These are phyloP conservation scores for Akanthomyces muscarius DNA, from an alignment of 2,329 filamentous ascomycete genomes.

Conservation along the genomic window DNA sequence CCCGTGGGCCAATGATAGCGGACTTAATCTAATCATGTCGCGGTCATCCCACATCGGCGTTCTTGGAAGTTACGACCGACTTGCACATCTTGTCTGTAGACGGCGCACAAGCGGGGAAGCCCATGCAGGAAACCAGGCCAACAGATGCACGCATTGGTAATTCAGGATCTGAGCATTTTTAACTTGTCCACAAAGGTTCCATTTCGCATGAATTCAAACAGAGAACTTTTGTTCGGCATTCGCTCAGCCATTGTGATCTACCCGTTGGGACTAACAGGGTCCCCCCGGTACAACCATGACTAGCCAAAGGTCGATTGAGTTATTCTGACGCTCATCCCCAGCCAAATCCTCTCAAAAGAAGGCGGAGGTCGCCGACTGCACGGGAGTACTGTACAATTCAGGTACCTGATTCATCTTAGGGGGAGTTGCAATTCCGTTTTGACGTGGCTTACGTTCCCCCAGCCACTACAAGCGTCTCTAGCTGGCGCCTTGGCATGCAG, in stretches of 20 bases:
- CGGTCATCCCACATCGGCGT: conserved; percentile 4
- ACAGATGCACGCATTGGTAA: background rate
- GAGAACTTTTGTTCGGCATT: conserved; percentile 12
- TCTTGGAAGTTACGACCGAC: background rate
- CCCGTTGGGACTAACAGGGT: background rate
- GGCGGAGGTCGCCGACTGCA: background rate
- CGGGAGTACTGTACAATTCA: background rate
- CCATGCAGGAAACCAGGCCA: background rate
- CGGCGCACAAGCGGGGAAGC: background rate
- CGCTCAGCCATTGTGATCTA: background rate
- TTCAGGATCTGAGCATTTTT: background rate
- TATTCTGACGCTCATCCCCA: background rate
- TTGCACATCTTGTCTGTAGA: background rate
- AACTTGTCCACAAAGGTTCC: background rate
- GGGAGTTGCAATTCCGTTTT: background rate
- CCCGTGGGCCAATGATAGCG: background rate
- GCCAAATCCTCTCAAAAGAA: background rate
- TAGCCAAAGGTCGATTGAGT: background rate
- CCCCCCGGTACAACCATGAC: background rate
- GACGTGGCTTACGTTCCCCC: background rate
- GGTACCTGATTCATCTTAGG: background rate
- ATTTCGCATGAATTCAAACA: background rate
- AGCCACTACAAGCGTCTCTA: background rate
- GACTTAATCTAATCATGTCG: background rate
- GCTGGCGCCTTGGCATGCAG: conserved; percentile 2